Evolutionary conservation across 2,329 filamentous ascomycete species (phyloP).

Genomic region (Thielaviopsis populi): DNA sequence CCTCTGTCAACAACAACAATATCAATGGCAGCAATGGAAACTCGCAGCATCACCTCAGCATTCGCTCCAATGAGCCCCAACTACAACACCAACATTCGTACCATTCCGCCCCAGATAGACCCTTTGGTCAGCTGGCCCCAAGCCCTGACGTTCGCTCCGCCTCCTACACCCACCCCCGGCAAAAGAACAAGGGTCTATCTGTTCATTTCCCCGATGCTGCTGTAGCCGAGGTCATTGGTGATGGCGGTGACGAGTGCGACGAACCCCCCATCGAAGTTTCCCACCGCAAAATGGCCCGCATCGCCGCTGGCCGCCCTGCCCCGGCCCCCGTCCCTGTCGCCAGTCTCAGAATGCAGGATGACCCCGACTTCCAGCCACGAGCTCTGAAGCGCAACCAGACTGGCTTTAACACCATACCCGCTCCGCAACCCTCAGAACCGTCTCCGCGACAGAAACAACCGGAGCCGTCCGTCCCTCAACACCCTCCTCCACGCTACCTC

Average conservation of each 20-base stretch:
- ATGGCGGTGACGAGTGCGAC: slow-evolving; percentile 78
- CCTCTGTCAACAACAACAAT: slow-evolving; percentile 2
- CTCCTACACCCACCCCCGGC: slow-evolving; percentile 25
- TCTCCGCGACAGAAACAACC: slow-evolving; percentile 21
- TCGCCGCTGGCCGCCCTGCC: slow-evolving; percentile 20
- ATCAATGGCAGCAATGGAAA: background rate
- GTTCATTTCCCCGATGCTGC: slow-evolving; percentile 60
- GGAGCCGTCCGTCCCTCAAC: slow-evolving; percentile 19
- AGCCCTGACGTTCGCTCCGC: slow-evolving; percentile 29
- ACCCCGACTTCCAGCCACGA: slow-evolving; percentile 34
- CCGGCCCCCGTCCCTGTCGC: slow-evolving; percentile 11
- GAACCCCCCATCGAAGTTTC: slow-evolving; percentile 58
- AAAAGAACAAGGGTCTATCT: slow-evolving; percentile 48
- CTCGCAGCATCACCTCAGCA: slow-evolving; percentile 8
- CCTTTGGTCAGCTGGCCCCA: slow-evolving; percentile 26
- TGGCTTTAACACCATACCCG: slow-evolving; percentile 26
- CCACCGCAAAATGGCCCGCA: slow-evolving; percentile 31
- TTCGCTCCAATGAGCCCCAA: slow-evolving; percentile 8
- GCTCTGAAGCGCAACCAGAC: slow-evolving; percentile 44
- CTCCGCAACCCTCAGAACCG: background rate
- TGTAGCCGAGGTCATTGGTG: slow-evolving; percentile 65
- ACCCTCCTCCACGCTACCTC: slow-evolving; percentile 26
- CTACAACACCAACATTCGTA: slow-evolving; percentile 19
- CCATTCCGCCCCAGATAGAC: slow-evolving; percentile 31
- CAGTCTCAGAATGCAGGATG: slow-evolving; percentile 22